Conservation (phyloP, 2,329 filamentous ascomycete genomes). For the Hypocreales sp. region DNA sequence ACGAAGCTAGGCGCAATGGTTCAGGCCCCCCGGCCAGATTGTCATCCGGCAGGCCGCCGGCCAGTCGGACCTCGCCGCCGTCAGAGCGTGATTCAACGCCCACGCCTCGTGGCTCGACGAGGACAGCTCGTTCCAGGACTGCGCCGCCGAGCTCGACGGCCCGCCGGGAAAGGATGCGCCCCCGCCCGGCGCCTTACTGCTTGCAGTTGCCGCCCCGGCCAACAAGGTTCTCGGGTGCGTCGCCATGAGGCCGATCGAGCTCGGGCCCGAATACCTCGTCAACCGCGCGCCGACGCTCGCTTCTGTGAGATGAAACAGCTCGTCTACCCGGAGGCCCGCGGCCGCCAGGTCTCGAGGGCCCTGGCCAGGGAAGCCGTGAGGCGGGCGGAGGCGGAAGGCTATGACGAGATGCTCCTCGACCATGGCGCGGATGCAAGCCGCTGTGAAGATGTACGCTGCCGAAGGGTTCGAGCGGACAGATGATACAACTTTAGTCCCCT, state of each 20-base stretch:
- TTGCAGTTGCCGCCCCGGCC: constrained; percentile 8
- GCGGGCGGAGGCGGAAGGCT: constrained; percentile 5
- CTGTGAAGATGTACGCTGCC: constrained; percentile 10
- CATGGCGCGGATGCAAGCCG: constrained; percentile 9
- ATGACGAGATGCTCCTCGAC: constrained; percentile 11
- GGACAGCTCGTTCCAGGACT: constrained; percentile 13
- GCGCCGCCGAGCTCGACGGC: constrained; percentile 7
- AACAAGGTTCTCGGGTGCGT: constrained; percentile 10
- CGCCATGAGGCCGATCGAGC: constrained; percentile 8
- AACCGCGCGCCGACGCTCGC: background rate
- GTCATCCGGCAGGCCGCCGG: constrained; percentile 9
- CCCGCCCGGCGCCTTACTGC: constrained; percentile 9
- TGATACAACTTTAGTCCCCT: constrained; percentile 10
- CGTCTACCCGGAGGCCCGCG: constrained; percentile 12
- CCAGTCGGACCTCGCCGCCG: constrained; percentile 6
- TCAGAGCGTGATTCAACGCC: constrained; percentile 8
- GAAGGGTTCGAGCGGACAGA: constrained; percentile 8
- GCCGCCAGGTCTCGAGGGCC: constrained; percentile 8
- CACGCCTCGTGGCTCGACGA: constrained; percentile 12
- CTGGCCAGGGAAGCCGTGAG: constrained; percentile 7
- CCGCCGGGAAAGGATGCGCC: constrained; percentile 12
- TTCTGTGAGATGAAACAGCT: constrained; percentile 13
- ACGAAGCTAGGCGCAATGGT: no score
- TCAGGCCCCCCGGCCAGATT: no score
- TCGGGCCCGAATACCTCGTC: constrained; percentile 4